phyloP scores from a whole-genome alignment of 1,139 yeast genomes.

The Sugiyamaella sp. region DNA sequence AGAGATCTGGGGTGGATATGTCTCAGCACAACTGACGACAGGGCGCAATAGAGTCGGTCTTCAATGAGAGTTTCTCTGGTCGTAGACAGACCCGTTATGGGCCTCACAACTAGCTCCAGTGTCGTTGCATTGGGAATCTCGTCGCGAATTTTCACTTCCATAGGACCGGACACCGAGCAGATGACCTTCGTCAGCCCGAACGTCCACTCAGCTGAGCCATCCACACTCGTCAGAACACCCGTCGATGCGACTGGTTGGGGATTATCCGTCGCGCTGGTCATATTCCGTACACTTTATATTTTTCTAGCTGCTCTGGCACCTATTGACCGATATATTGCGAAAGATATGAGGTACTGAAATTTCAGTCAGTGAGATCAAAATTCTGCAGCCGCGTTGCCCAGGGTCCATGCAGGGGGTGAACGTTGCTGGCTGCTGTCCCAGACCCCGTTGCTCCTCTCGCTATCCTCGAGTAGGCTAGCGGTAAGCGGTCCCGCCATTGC shows the following conservation, averaged over 20 bases:
- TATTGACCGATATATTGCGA: too few species aligned
- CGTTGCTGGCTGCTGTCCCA: too few species aligned
- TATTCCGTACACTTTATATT: not conserved
- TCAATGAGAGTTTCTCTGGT: slow-evolving; percentile 81
- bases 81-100: slow-evolving; percentile 71
- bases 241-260: slow-evolving; percentile 18
- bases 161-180: slow-evolving; percentile 86
- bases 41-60: slow-evolving; percentile 64
- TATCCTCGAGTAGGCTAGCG: too few species aligned
- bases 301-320: too few species aligned
- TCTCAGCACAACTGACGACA: slow-evolving; percentile 65
- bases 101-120: slow-evolving; percentile 78
- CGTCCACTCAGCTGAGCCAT: slow-evolving; percentile 73
- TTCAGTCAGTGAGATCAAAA: not conserved
- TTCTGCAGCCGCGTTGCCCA: not conserved
- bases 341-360: too few species aligned
- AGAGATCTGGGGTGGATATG: slow-evolving; percentile 78
- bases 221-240: slow-evolving; percentile 57
- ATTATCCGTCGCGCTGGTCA: not conserved
- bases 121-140: slow-evolving; percentile 82
- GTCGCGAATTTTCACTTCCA: slow-evolving; percentile 81
- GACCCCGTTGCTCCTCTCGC: too few species aligned
- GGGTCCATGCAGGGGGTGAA: too few species aligned
- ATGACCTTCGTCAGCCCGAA: slow-evolving; percentile 59
- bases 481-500: too few species aligned